phyloP scores from a whole-genome alignment of 768 basidiomycete genomes.

The Podaxis mareebaensis region DNA sequence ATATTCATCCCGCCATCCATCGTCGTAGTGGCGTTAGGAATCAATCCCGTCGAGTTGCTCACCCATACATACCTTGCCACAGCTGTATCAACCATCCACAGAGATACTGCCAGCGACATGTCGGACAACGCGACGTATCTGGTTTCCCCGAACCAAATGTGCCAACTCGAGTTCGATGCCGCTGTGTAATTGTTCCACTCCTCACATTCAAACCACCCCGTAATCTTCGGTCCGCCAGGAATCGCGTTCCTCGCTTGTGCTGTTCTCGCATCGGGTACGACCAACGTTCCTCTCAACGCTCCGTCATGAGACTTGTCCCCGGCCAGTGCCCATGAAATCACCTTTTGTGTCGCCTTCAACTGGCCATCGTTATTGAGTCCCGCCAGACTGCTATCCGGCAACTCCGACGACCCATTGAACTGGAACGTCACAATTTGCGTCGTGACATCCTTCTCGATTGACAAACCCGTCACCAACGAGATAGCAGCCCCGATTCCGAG shows the following conservation, averaged over 20 bases:
- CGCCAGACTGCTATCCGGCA: constrained; percentile 14
- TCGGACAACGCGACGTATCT: background rate
- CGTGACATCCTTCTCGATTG: constrained; percentile 13
- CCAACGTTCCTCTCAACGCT: constrained; percentile 17
- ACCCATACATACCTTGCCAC: constrained; percentile 16
- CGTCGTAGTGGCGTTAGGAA: constrained; percentile 18
- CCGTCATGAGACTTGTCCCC: constrained; percentile 14
- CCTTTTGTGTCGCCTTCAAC: constrained; percentile 17
- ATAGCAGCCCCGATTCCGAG: constrained; percentile 14
- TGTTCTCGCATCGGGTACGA: constrained; percentile 17
- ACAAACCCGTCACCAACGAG: constrained; percentile 17
- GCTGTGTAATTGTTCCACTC: constrained; percentile 15
- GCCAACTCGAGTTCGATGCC: background rate
- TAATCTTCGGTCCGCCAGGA: constrained; percentile 15
- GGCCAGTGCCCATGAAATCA: constrained; percentile 18
- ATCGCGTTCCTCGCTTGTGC: constrained; percentile 7
- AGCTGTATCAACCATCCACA: constrained; percentile 13
- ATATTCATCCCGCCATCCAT: constrained; percentile 19
- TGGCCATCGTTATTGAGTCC: constrained; percentile 17
- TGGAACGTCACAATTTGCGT: constrained; percentile 4
- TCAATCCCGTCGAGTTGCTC: constrained; percentile 16
- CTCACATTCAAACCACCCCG: constrained; percentile 15
- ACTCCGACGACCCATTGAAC: constrained; percentile 7
- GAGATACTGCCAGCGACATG: constrained; percentile 11
- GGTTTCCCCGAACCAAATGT: background rate